phyloP scores from a whole-genome alignment of 202 grass and related monocot species.

The Elaeis oleifera region DNA sequence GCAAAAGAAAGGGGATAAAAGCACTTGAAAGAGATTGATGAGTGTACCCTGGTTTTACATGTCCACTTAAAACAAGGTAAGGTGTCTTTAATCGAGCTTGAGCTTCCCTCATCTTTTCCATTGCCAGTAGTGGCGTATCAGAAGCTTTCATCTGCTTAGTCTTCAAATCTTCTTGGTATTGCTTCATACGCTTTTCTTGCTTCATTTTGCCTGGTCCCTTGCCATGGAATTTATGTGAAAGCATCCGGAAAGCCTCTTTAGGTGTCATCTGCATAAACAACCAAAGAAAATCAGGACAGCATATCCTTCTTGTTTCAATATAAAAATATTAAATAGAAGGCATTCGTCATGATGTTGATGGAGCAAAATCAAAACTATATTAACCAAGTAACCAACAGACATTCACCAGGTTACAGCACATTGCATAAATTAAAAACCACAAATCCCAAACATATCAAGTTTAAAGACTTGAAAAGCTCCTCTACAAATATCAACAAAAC shows the following conservation, averaged over 20 bases:
- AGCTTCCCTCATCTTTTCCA: constrained; percentile 91
- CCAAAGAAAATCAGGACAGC: neutral
- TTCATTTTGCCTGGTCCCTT: constrained; percentile 94
- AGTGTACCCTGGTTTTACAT: constrained; percentile 73
- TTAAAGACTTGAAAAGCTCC: too few relatives aligned
- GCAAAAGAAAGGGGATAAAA: neutral
- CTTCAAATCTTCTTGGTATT: constrained; percentile 78
- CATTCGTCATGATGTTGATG: too few relatives aligned
- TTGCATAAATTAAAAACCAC: too few relatives aligned
- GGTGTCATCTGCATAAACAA: constrained; percentile 57
- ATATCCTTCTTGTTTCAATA: neutral
- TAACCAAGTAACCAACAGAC: too few relatives aligned
- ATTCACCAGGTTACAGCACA: too few relatives aligned
- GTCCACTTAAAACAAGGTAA: constrained; percentile 72
- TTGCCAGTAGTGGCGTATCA: constrained; percentile 56
- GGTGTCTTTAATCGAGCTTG: constrained; percentile 65
- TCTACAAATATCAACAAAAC: too few relatives aligned
- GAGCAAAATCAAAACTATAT: too few relatives aligned
- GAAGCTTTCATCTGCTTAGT: constrained; percentile 83
- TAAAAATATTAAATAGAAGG: neutral
- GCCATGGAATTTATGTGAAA: constrained; percentile 93
- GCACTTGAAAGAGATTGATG: neutral
- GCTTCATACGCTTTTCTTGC: constrained; percentile 76
- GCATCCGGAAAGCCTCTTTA: constrained; percentile 72
- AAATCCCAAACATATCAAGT: too few relatives aligned